Percentiles rank a stretch among this genome's conserved stretches.
Conservation (phyloP, 208 protist genomes). For the Leishmania gerbilli region DNA sequence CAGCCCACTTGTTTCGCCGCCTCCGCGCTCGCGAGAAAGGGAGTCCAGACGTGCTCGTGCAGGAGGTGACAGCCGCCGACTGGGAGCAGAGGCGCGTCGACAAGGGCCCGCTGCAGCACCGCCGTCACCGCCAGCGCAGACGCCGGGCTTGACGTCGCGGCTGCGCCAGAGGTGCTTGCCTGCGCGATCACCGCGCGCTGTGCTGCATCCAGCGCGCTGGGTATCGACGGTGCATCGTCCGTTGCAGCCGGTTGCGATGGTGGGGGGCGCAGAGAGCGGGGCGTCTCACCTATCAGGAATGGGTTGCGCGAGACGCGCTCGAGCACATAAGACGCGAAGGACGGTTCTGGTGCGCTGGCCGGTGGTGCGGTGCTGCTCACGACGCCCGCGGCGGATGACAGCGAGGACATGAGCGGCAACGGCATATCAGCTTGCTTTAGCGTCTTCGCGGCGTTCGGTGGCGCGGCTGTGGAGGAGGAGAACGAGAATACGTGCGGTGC, state of each 20-base stretch:
- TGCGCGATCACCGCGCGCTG: conserved; percentile 25
- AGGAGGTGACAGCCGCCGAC: conserved; percentile 56
- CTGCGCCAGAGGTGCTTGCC: not conserved
- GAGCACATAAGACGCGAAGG: conserved; percentile 49
- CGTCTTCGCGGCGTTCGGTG: not conserved
- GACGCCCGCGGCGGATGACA: not conserved
- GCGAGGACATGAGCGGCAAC: not conserved
- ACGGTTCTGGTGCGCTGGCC: not conserved
- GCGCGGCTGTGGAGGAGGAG: not conserved
- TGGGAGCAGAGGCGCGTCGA: conserved; percentile 63
- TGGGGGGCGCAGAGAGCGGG: conserved; percentile 15
- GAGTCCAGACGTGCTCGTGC: conserved; percentile 54
- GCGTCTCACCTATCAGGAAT: conserved; percentile 43
- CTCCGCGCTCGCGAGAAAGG: conserved; percentile 36
- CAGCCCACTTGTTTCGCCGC: conserved; percentile 40
- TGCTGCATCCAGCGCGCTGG: conserved; percentile 20
- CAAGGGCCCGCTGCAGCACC: conserved; percentile 47
- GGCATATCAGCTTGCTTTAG: not conserved
- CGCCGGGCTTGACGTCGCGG: not conserved
- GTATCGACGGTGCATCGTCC: not conserved
- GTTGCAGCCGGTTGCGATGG: not conserved
- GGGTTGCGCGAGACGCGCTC: conserved; percentile 36
- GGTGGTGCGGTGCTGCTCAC: not conserved
- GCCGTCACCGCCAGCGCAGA: conserved; percentile 16
- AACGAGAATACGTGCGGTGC: not conserved